Evolutionary conservation across 2,329 filamentous ascomycete species (phyloP), one percentile per base, ranked within the genome.

Genomic region (Chrysosporium queenslandicum): DNA sequence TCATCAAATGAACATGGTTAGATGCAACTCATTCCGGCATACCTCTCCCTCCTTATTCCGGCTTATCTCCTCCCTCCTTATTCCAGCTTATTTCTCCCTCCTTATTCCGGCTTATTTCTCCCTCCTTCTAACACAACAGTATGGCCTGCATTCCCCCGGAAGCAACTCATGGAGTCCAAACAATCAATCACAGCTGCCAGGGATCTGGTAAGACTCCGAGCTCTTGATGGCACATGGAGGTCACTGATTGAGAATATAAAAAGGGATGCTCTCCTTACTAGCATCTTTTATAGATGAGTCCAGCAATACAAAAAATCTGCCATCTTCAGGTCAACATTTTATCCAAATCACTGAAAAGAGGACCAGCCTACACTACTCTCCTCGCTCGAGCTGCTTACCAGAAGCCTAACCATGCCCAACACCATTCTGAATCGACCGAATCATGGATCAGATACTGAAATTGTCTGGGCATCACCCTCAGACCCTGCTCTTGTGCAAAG

Each of bases 361-460:
- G 5, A 29, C 27, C 27, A 29, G 27, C 9, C 27, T 29, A 29
- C 27, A 29, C 27, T 29, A 9, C 27, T 29, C 27, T 29, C 27
- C 27, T 29, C 27, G 27, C 27, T 29, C 27, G 27, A 29, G 27
- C 27, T 29, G 27, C 27, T 29, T 29, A 29, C 27, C 27, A 46
- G 29, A 46, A 32, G 43, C 29, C 29, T 32, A 46, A 46, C 43
- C 43, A 46, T 42, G 40, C 8, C 40, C 40, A 4, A 21, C 40
- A 7, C 43, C 43, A 46, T 46, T 46, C 43, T 16, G 43, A 32
- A 46, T 46, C 43, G 43, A 46, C 43, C 23, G 21, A 46, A 46
- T 46, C 29, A 48, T 46, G 43, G 43, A 46, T 46, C 43, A 27
- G 43, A 46, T 23, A 46, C 43, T 16, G 43, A 46, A 32, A 46